These are phyloP conservation scores for Diaporthe sp. DNA, from an alignment of 2,329 filamentous ascomycete species.

Conservation along the genomic window DNA sequence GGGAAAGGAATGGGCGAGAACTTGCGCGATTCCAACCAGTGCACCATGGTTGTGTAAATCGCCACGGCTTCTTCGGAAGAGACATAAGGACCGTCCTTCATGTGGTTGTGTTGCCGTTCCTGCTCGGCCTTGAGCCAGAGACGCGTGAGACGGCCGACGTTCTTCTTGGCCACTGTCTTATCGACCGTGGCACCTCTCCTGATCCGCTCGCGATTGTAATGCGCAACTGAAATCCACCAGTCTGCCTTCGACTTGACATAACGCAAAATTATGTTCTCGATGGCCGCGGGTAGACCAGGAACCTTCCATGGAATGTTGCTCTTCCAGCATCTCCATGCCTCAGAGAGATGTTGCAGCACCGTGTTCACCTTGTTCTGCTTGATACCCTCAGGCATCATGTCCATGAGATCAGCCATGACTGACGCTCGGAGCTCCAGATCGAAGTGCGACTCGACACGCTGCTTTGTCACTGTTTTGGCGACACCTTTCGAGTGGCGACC, in stretches of 20 bases:
- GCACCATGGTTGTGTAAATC: slow-evolving; percentile 98
- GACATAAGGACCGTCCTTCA: slow-evolving; percentile 98
- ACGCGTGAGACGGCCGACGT: slow-evolving; percentile 91
- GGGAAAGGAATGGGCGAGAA: slow-evolving; percentile 99
- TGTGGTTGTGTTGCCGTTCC: slow-evolving; percentile 98
- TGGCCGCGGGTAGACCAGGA: slow-evolving; percentile 92
- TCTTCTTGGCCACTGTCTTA: slow-evolving; percentile 99
- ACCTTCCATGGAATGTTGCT: slow-evolving; percentile 99
- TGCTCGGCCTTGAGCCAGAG: slow-evolving; percentile 99
- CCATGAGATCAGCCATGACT: slow-evolving; percentile 98
- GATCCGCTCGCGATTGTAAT: slow-evolving; percentile 98
- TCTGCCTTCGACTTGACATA: slow-evolving; percentile 99
- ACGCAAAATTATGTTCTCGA: slow-evolving; percentile 97
- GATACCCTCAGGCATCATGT: slow-evolving; percentile 99
- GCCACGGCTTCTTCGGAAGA: slow-evolving; percentile 98
- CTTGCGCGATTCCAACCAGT: slow-evolving; percentile 98
- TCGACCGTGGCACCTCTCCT: slow-evolving; percentile 96
- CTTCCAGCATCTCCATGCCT: slow-evolving; percentile 99
- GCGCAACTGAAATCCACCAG: slow-evolving; percentile 99
- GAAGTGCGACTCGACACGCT: slow-evolving; percentile 98
- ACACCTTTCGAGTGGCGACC: slow-evolving; percentile 98
- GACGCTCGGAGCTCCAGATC: slow-evolving; percentile 96
- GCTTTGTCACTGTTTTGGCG: slow-evolving; percentile 98
- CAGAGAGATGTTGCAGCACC: slow-evolving; percentile 94
- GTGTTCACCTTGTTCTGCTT: slow-evolving; percentile 99